A percentile compares a stretch with the other conserved stretches of the same genome.
phyloP scores from a whole-genome alignment of 139 green algal species.

The Zygnema circumcarinatum region DNA sequence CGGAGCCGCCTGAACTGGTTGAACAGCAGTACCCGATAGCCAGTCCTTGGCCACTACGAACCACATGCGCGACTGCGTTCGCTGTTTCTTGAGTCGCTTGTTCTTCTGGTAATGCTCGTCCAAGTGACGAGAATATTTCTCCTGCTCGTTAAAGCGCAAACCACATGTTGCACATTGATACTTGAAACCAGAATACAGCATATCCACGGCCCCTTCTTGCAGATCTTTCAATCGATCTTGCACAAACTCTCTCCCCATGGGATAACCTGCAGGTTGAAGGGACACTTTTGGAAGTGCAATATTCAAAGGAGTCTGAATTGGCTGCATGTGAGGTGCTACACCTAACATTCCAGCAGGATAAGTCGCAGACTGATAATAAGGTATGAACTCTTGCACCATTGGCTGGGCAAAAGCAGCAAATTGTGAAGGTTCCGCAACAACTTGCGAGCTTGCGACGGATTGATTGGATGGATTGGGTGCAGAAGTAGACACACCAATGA shows the following conservation, averaged over 20 bases:
- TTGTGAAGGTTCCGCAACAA: background rate
- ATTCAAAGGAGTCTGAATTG: background rate
- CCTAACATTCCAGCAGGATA: background rate
- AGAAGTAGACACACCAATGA: constrained; percentile 4
- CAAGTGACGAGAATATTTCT: constrained; percentile 50
- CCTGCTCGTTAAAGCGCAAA: constrained; percentile 50
- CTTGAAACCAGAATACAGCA: constrained; percentile 52
- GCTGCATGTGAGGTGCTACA: background rate
- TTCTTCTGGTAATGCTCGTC: constrained; percentile 45
- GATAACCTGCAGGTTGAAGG: background rate
- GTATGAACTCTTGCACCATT: background rate
- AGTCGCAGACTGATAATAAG: background rate
- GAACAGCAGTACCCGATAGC: constrained; percentile 16
- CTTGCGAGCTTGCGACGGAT: background rate
- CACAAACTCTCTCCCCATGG: constrained; percentile 23
- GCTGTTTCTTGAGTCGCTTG: constrained; percentile 42
- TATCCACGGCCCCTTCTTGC: constrained; percentile 17
- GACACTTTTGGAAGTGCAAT: background rate
- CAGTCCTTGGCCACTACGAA: constrained; percentile 44
- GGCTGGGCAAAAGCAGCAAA: background rate
- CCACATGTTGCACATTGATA: constrained; percentile 52
- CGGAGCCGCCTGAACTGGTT: background rate
- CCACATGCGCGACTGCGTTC: constrained; percentile 37
- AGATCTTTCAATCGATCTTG: constrained; percentile 17
- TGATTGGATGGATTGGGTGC: background rate